These are phyloP conservation scores for Lepraria neglecta DNA, from an alignment of 495 filamentous ascomycete species.

Conservation along the genomic window DNA sequence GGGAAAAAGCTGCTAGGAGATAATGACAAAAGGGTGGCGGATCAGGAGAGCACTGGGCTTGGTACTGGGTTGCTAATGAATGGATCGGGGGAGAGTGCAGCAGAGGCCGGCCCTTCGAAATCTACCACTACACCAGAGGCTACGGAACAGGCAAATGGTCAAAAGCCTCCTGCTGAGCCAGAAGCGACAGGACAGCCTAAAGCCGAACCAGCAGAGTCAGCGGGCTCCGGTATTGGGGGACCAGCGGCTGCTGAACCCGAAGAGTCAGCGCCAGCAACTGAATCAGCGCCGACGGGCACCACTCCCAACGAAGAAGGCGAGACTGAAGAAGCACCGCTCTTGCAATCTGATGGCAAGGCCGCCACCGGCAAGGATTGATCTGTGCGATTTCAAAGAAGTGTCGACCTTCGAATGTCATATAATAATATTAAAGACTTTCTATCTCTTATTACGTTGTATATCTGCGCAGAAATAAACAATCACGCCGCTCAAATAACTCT, in stretches of 20 bases:
- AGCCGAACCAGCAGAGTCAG: neutral
- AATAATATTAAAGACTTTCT: too few relatives aligned
- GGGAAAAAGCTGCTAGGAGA: conserved; percentile 22
- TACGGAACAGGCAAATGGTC: neutral
- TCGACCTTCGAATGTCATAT: too few relatives aligned
- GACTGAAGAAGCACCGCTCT: conserved; percentile 1
- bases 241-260: too few relatives aligned
- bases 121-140: neutral
- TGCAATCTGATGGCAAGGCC: neutral
- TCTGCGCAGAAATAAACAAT: too few relatives aligned
- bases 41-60: neutral
- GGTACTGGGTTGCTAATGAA: neutral
- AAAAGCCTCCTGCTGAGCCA: neutral
- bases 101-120: neutral
- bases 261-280: neutral
- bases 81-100: neutral
- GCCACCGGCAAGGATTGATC: neutral
- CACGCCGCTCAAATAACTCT: too few relatives aligned
- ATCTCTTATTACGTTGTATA: too few relatives aligned
- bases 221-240: too few relatives aligned
- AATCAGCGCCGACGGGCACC: neutral
- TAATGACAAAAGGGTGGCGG: neutral
- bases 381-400: too few relatives aligned
- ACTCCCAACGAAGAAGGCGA: conserved; percentile 1
- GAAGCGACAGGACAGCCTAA: neutral